These are phyloP conservation scores for Athelia sp. DNA, from an alignment of 1,284 basidiomycete species.

Conservation along the genomic window DNA sequence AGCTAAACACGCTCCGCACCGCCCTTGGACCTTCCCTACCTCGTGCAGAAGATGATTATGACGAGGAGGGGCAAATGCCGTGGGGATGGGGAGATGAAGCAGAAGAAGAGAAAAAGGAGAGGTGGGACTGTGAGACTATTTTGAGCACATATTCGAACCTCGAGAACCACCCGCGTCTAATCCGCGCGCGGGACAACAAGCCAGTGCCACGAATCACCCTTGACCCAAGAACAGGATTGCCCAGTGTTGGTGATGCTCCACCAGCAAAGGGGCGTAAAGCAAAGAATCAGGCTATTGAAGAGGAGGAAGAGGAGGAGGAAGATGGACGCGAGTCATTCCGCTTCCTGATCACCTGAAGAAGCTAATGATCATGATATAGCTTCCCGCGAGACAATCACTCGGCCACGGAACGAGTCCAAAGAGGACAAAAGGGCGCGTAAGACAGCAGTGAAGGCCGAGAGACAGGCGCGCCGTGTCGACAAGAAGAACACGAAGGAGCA, in stretches of 20 bases:
- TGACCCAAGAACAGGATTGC: slow-evolving; percentile 74
- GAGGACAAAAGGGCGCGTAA: slow-evolving; percentile 91
- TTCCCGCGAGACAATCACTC: slow-evolving; percentile 47
- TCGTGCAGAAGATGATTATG: slow-evolving; percentile 34
- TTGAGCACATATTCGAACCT: slow-evolving; percentile 94
- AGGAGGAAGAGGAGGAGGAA: slow-evolving; percentile 29
- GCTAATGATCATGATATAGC: slow-evolving; percentile 17
- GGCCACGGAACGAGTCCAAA: slow-evolving; percentile 74
- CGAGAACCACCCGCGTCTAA: slow-evolving; percentile 89
- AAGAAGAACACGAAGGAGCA: slow-evolving; percentile 80
- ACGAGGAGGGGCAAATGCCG: slow-evolving; percentile 46
- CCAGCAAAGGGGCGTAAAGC: slow-evolving; percentile 12
- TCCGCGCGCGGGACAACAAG: slow-evolving; percentile 57
- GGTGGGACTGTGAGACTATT: slow-evolving; percentile 95
- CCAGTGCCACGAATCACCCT: slow-evolving; percentile 62
- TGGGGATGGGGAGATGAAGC: slow-evolving; percentile 46
- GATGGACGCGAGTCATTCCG: slow-evolving; percentile 18
- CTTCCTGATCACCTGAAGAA: neutral
- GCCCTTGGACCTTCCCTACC: slow-evolving; percentile 72
- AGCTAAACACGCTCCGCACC: slow-evolving; percentile 73
- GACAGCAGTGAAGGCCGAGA: slow-evolving; percentile 79
- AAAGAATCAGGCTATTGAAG: slow-evolving; percentile 14
- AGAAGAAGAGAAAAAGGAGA: slow-evolving; percentile 64
- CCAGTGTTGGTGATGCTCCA: slow-evolving; percentile 35
- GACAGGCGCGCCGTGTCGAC: slow-evolving; percentile 69